Evolutionary conservation across 225 moss, liverwort and hornwort species (phyloP).

Genomic region (Marchantia paleacea): DNA sequence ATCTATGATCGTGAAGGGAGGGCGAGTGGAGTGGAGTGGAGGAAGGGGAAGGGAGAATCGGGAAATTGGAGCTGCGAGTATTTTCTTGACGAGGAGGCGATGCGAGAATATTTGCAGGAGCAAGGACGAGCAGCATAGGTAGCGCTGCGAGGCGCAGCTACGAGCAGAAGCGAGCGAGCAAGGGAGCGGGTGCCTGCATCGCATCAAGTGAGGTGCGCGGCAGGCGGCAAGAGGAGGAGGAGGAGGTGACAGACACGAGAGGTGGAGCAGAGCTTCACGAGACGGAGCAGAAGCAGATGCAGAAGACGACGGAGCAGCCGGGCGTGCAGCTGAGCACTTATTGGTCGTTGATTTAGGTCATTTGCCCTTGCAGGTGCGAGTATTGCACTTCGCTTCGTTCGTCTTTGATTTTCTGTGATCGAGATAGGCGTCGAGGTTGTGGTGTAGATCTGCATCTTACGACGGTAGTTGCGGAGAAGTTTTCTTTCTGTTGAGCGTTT

Average conservation of each 20-base stretch:
- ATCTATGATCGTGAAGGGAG: background rate
- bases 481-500: background rate
- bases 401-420: background rate
- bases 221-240: background rate
- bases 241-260: background rate
- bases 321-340: background rate
- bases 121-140: conserved; percentile 7
- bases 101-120: conserved; percentile 2
- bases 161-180: conserved; percentile 10
- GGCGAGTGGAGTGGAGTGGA: background rate
- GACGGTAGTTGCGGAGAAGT: background rate
- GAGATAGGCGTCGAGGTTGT: background rate
- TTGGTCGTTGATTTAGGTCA: conserved; percentile 3
- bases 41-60: background rate
- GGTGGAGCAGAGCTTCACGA: background rate
- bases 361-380: background rate
- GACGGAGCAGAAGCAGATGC: background rate
- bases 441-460: background rate
- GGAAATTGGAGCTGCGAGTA: background rate
- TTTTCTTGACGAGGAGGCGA: conserved; percentile 5
- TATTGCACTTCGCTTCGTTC: background rate
- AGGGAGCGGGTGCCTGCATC: background rate
- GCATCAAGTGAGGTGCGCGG: background rate
- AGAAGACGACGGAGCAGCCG: background rate
- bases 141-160: background rate